These are phyloP conservation scores for Nothophoma quercina DNA, from an alignment of 2,329 filamentous ascomycete species.

Conservation along the genomic window DNA sequence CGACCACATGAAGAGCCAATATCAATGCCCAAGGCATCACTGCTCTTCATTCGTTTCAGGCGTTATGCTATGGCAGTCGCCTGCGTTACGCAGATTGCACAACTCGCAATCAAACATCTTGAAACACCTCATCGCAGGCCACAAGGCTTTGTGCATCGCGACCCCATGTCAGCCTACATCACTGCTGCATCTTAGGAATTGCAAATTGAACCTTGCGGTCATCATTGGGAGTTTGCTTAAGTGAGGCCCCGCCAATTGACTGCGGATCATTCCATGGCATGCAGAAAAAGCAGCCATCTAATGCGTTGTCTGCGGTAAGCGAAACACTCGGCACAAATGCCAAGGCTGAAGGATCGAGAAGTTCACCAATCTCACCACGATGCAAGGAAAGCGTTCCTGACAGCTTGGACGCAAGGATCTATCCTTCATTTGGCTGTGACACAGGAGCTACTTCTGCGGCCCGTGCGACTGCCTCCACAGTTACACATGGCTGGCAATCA, in stretches of 20 bases:
- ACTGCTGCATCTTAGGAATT: conserved; percentile 9
- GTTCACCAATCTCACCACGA: conserved; percentile 17
- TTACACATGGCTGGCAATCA: conserved; percentile 22
- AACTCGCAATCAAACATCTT: conserved; percentile 17
- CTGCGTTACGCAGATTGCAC: conserved; percentile 17
- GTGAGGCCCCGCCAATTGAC: background rate
- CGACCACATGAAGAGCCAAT: background rate
- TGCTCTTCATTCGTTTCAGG: background rate
- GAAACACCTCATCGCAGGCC: conserved; percentile 18
- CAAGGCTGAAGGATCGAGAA: conserved; percentile 18
- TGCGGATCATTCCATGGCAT: background rate
- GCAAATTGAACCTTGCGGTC: conserved; percentile 6
- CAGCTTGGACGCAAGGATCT: conserved; percentile 20
- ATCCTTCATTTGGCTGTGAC: conserved; percentile 18
- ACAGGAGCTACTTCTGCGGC: conserved; percentile 19
- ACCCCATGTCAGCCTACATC: conserved; percentile 6
- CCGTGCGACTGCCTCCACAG: conserved; percentile 21
- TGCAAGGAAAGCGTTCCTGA: conserved; percentile 25
- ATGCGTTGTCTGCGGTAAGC: conserved; percentile 17
- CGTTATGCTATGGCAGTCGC: conserved; percentile 9
- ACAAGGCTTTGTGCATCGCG: conserved; percentile 4
- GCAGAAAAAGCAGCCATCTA: conserved; percentile 9
- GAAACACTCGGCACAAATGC: conserved; percentile 19
- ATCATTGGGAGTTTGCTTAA: conserved; percentile 4
- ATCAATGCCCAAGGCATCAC: conserved; percentile 1